A percentile compares a stretch with the other conserved stretches of the same genome.
Evolutionary conservation across 1,284 basidiomycete species (phyloP).

Genomic region (Lentinula novae-zelandiae): DNA sequence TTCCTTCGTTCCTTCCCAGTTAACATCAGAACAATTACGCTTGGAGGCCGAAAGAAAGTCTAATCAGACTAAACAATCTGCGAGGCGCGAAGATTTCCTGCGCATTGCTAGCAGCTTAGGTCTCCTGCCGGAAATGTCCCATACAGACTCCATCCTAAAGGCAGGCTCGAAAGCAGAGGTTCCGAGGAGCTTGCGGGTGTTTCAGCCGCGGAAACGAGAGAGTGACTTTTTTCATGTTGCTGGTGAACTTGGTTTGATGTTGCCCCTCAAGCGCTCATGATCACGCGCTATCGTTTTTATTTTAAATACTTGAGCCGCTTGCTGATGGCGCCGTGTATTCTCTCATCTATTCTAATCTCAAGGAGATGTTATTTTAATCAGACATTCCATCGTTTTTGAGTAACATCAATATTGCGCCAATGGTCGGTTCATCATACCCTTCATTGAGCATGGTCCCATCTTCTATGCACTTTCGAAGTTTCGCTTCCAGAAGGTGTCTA

Average conservation of each 20-base stretch:
- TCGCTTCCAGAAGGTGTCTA: constrained; percentile 67
- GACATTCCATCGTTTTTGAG: constrained; percentile 57
- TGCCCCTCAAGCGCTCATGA: not conserved
- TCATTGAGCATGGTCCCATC: constrained; percentile 46
- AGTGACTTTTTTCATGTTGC: not conserved
- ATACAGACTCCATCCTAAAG: not conserved
- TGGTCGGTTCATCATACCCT: constrained; percentile 49
- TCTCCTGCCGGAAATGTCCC: not conserved
- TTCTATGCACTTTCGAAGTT: constrained; percentile 59
- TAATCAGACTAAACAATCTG: not conserved
- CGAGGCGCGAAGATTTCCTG: not conserved
- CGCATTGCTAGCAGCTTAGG: not conserved
- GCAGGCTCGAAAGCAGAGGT: not conserved
- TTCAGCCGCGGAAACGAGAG: not conserved
- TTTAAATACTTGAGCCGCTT: too few species aligned
- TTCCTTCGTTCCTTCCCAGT: too few species aligned
- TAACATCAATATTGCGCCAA: constrained; percentile 69
- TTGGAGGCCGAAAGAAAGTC: not conserved
- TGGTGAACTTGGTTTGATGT: not conserved
- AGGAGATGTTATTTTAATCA: constrained; percentile 5
- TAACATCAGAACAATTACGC: too few species aligned
- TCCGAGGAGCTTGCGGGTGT: not conserved
- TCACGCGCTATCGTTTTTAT: too few species aligned
- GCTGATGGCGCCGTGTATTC: too few species aligned
- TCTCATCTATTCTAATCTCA: too few species aligned